Evolutionary conservation across 2,329 filamentous ascomycete species (phyloP).

Genomic region (Talaromyces albobiverticillius): DNA sequence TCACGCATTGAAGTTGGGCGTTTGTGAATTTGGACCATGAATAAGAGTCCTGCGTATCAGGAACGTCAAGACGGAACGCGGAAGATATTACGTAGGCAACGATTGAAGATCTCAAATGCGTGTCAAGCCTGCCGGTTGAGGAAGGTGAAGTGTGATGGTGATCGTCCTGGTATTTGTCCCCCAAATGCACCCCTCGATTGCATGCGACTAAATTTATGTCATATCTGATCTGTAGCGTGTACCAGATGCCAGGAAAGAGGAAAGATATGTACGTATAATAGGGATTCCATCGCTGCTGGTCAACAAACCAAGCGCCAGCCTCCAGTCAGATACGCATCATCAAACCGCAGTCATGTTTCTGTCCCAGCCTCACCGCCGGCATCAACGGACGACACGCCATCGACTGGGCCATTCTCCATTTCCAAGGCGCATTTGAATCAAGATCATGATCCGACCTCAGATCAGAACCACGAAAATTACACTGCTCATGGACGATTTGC

Average conservation of each 20-base stretch:
- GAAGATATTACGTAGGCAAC: constrained; percentile 10
- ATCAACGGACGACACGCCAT: neutral
- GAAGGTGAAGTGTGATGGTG: constrained; percentile 21
- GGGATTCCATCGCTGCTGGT: neutral
- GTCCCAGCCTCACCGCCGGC: neutral
- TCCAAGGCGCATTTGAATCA: neutral
- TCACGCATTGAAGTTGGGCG: too few relatives aligned
- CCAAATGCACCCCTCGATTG: neutral
- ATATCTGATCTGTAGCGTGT: constrained; percentile 10
- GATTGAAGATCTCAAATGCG: constrained; percentile 19
- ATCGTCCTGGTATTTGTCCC: constrained; percentile 15
- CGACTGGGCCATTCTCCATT: neutral
- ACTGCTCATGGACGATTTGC: constrained; percentile 19
- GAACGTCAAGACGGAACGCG: neutral
- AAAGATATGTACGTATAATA: constrained; percentile 17
- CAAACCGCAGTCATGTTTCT: constrained; percentile 1
- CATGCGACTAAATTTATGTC: neutral
- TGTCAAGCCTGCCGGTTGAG: constrained; percentile 19
- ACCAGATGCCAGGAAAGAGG: constrained; percentile 11
- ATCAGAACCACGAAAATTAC: constrained; percentile 14
- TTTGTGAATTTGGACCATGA: too few relatives aligned
- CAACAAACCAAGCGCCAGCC: constrained; percentile 1
- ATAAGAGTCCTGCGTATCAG: too few relatives aligned
- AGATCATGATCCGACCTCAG: neutral
- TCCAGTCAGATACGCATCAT: neutral